Evolutionary conservation across 495 filamentous ascomycete species (phyloP).

Genomic region (Hypoxylon intermedium): DNA sequence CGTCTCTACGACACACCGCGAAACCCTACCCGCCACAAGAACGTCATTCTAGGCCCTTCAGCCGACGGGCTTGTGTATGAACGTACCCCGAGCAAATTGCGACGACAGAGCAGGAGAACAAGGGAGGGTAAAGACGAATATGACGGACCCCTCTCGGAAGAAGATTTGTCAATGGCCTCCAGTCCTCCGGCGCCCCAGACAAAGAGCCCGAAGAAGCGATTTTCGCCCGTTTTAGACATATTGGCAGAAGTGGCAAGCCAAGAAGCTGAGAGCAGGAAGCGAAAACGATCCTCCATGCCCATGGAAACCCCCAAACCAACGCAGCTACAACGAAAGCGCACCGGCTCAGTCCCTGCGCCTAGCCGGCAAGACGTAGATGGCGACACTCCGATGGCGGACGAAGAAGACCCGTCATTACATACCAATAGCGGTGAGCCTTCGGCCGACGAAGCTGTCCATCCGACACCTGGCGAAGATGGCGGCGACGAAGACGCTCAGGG

Average conservation of each 20-base stretch:
- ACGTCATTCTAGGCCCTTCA: conserved; percentile 63
- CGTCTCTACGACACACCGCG: conserved; percentile 90
- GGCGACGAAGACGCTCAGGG: conserved; percentile 32
- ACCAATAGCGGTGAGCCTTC: conserved; percentile 51
- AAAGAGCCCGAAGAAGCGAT: conserved; percentile 27
- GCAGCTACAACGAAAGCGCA: conserved; percentile 66
- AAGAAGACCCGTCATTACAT: conserved; percentile 50
- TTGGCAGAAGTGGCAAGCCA: conserved; percentile 37
- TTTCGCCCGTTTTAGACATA: conserved; percentile 37
- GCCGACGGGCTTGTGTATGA: conserved; percentile 54
- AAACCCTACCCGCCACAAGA: conserved; percentile 65
- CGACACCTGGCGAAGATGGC: conserved; percentile 32
- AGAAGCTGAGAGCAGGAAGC: conserved; percentile 57
- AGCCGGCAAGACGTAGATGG: conserved; percentile 43
- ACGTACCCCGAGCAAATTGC: conserved; percentile 73
- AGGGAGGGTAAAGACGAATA: conserved; percentile 48
- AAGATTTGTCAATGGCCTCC: conserved; percentile 47
- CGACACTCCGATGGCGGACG: conserved; percentile 52
- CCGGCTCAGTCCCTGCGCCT: conserved; percentile 52
- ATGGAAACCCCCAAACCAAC: conserved; percentile 55
- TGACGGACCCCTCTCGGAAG: conserved; percentile 52
- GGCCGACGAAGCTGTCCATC: conserved; percentile 48
- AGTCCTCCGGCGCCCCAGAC: conserved; percentile 39
- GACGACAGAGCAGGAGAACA: conserved; percentile 46
- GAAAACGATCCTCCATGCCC: conserved; percentile 55